Conservation (phyloP, 2,329 filamentous ascomycete species). For the Colletotrichum limetticola region DNA sequence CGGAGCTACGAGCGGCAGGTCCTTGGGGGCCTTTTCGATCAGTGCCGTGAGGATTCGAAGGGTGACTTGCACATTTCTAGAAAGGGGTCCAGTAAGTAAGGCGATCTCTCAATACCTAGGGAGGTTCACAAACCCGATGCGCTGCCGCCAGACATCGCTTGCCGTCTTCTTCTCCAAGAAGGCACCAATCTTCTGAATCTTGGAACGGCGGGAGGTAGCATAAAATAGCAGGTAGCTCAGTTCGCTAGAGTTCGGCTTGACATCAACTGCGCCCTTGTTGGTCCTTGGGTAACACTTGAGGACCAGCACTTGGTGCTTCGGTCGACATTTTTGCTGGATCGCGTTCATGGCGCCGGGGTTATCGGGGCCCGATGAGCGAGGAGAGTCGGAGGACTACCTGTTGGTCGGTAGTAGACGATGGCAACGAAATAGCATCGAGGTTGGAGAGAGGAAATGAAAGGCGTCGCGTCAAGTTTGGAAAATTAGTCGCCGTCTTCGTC, state of each 20-base stretch:
- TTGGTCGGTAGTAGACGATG: conserved; percentile 24
- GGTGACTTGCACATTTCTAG: conserved; percentile 91
- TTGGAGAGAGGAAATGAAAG: conserved; percentile 19
- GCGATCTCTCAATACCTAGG: not conserved
- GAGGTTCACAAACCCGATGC: conserved; percentile 76
- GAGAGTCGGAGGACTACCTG: conserved; percentile 20
- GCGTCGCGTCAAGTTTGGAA: conserved; percentile 14
- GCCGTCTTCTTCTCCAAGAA: conserved; percentile 96
- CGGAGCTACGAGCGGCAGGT: conserved; percentile 87
- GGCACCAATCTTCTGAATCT: conserved; percentile 94
- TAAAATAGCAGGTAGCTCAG: conserved; percentile 98
- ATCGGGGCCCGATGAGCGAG: conserved; percentile 26
- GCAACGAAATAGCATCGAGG: conserved; percentile 29
- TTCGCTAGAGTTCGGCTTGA: conserved; percentile 96
- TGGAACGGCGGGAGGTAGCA: conserved; percentile 91
- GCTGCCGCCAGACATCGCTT: conserved; percentile 87
- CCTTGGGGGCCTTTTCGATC: conserved; percentile 91
- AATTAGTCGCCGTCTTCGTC: conserved; percentile 18
- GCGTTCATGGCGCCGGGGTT: conserved; percentile 65
- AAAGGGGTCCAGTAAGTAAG: not conserved
- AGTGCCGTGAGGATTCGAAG: conserved; percentile 91
- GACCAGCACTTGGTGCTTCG: conserved; percentile 96
- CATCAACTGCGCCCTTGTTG: conserved; percentile 89
- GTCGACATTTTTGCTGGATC: conserved; percentile 77
- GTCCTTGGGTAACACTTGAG: conserved; percentile 96